phyloP scores from a whole-genome alignment of 1,139 yeast genomes.

The Eremothecium coryli region DNA sequence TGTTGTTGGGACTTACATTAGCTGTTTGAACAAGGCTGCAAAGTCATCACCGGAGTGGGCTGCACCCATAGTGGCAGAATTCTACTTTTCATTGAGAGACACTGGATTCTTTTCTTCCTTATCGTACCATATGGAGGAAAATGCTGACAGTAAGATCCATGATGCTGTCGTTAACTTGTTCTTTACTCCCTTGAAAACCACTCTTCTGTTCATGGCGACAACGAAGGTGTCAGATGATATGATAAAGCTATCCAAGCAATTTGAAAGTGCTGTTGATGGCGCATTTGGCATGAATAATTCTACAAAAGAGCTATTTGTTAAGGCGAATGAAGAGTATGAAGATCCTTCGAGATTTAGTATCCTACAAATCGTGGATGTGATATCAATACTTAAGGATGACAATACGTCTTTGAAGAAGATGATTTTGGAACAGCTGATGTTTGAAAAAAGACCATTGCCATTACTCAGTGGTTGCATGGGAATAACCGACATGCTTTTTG shows the following conservation, averaged over 20 bases:
- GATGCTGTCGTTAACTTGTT: slow-evolving; percentile 13
- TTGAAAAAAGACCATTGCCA: slow-evolving; percentile 25
- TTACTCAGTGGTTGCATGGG: slow-evolving; percentile 17
- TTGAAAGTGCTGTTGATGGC: slow-evolving; percentile 12
- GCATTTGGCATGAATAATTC: slow-evolving; percentile 8
- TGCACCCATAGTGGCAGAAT: slow-evolving; percentile 1
- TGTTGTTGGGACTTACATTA: slow-evolving; percentile 4
- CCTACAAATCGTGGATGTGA: slow-evolving; percentile 17
- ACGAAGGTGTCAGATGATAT: slow-evolving; percentile 12
- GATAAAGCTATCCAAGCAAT: slow-evolving; percentile 10
- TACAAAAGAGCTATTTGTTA: slow-evolving; percentile 10
- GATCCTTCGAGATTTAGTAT: slow-evolving; percentile 12
- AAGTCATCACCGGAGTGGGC: neutral
- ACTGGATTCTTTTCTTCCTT: slow-evolving; percentile 1
- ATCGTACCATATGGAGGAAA: slow-evolving; percentile 1
- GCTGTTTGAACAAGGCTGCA: slow-evolving; percentile 4
- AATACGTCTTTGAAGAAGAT: slow-evolving; percentile 22
- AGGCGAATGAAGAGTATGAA: slow-evolving; percentile 9
- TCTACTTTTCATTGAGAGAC: neutral
- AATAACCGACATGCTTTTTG: slow-evolving; percentile 15
- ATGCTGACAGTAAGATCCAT: slow-evolving; percentile 9
- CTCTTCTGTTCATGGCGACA: slow-evolving; percentile 11
- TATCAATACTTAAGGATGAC: slow-evolving; percentile 19
- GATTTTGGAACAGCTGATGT: slow-evolving; percentile 23
- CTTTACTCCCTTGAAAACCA: slow-evolving; percentile 12